These are phyloP conservation scores for Linum lewisii DNA, from an alignment of 345 rosid species.

Conservation along the genomic window DNA sequence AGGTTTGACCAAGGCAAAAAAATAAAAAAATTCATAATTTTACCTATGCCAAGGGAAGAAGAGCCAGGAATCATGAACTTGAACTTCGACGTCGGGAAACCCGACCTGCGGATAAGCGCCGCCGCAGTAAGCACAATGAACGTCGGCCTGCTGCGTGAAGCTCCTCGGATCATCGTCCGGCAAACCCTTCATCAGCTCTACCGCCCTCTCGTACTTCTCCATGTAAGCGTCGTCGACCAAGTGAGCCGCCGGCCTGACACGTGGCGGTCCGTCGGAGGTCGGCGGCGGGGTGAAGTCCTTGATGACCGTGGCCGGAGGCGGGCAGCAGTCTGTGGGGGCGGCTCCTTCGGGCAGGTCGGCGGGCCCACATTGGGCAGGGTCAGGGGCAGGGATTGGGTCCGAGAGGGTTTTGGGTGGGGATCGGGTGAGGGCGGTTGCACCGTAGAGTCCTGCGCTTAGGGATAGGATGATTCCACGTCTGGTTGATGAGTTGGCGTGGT, in stretches of 20 bases:
- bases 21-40: too few relatives aligned
- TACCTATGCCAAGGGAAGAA: conserved; percentile 2
- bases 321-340: conserved; percentile 3
- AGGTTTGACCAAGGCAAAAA: too few relatives aligned
- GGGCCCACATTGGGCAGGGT: background rate
- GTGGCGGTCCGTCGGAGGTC: background rate
- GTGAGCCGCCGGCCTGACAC: conserved; percentile 9
- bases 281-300: background rate
- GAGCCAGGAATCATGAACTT: conserved; percentile 4
- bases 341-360: background rate
- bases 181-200: conserved; percentile 15
- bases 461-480: background rate
- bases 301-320: background rate
- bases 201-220: conserved; percentile 14
- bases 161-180: conserved; percentile 16
- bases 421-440: background rate
- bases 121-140: conserved; percentile 1
- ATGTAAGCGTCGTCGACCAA: conserved; percentile 3
- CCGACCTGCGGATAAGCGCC: conserved; percentile 6
- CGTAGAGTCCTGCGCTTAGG: background rate
- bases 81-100: background rate
- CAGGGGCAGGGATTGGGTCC: background rate
- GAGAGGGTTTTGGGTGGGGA: background rate
- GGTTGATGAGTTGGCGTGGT: background rate
- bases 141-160: conserved; percentile 7